Base-by-base conservation (phyloP, 2,329 filamentous ascomycete species). In the Aspergillus pseudonomiae region DNA sequence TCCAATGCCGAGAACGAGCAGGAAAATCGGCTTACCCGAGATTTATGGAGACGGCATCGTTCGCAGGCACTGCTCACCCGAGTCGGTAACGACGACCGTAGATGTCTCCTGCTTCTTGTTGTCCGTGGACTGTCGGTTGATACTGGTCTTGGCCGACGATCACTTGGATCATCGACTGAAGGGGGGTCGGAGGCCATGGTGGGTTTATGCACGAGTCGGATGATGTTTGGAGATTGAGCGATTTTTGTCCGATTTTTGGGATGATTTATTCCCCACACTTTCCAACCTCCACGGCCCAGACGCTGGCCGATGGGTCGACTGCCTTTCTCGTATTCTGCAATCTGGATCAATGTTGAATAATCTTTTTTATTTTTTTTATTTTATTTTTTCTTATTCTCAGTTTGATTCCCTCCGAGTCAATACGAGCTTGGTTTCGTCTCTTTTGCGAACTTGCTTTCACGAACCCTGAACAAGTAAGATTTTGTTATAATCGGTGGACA, bases 21-120 rank as follows among this genome's bases (percentile, higher is more conserved):
- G 45, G 6, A 19, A 19, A 24, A 21, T 9, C 9, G 41, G 14
- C 61, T 24, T 70, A 74, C 74, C 59, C 75, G 64, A 46, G 69
- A 68, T 66, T 76, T 76, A 61, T 77, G 72, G 58, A 65, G 74
- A 45, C 68, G 72, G 57, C 67, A 76, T 66, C 70, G 65, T 64
- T 71, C 72, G 59, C 68, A 77, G 0, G 75, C 75, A 45, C 62
- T 71, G 57, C 69, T 74, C 53, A 73, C 70, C 59, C 71, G 70
- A 14, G 70, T 73, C 6, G 72, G 72, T 52, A 68, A 16, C 21
- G 52, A 55, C 52, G 52, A 55, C 3, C 52, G 32, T 16, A 55
- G 21, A 59, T 32, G 57, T 39, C 52, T 14, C 26, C 32, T 39
- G 3, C 32, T 39, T 39, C 52, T 16, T 2, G 34, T 24, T 39